These are phyloP conservation scores for Whalleya microplaca DNA, from an alignment of 2,329 filamentous ascomycete genomes.

Conservation along the genomic window DNA sequence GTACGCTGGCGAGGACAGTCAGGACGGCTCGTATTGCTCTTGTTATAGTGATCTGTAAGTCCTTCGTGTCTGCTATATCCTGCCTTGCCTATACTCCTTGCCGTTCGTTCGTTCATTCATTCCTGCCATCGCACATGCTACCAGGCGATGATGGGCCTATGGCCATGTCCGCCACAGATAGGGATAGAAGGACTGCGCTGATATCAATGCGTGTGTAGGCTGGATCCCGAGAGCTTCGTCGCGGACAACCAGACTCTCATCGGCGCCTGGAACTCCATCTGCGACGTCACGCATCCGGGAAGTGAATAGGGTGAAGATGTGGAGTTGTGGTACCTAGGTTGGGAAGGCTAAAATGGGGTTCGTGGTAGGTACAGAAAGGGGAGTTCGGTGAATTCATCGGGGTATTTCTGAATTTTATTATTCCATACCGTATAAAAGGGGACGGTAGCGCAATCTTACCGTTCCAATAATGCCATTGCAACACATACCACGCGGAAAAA, in stretches of 20 bases:
- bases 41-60: constrained; percentile 37
- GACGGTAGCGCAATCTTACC: background rate
- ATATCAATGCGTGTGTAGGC: constrained; percentile 14
- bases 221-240: constrained; percentile 33
- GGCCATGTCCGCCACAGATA: no score
- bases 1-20: constrained; percentile 16
- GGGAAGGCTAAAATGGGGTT: background rate
- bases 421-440: background rate
- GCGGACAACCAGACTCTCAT: constrained; percentile 28
- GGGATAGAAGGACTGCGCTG: background rate
- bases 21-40: constrained; percentile 29
- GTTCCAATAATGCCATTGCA: no score
- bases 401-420: background rate
- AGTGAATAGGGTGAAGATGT: background rate
- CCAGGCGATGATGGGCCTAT: no score
- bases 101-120: no score
- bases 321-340: background rate
- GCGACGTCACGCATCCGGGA: constrained; percentile 9
- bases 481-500: no score
- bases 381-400: background rate
- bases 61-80: background rate
- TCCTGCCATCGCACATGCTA: no score
- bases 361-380: background rate
- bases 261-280: constrained; percentile 38
- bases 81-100: background rate